phyloP scores from a whole-genome alignment of 805 yeast species.

The Candida nemodendra region DNA sequence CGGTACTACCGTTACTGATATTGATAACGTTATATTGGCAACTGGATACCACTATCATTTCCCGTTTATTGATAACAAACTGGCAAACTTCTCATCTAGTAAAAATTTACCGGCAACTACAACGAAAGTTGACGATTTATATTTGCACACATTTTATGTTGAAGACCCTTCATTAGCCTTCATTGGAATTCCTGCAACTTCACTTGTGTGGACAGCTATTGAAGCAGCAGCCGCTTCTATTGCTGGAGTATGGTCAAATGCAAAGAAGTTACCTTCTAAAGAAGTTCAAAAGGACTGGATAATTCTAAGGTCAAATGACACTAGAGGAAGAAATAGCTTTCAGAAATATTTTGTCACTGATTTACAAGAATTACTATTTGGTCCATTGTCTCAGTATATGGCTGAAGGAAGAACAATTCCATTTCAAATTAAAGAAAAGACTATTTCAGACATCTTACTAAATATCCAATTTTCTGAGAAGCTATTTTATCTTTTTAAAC shows the following conservation, averaged over 20 bases:
- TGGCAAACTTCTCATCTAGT: conserved; percentile 5
- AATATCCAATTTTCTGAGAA: conserved; percentile 3
- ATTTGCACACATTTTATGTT: not conserved
- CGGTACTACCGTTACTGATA: conserved; percentile 41
- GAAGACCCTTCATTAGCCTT: not conserved
- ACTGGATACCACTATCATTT: conserved; percentile 66
- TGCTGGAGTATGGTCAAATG: not conserved
- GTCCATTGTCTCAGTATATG: conserved; percentile 2
- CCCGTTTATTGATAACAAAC: conserved; percentile 40
- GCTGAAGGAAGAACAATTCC: conserved; percentile 4
- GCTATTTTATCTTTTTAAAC: conserved; percentile 3
- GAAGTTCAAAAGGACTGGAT: not conserved
- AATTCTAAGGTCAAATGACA: not conserved
- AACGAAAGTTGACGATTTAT: not conserved
- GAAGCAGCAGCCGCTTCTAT: not conserved
- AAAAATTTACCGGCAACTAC: not conserved
- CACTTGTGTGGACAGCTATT: not conserved
- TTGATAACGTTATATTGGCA: conserved; percentile 60
- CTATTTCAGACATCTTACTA: not conserved
- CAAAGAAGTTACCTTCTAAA: not conserved
- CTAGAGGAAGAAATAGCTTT: conserved; percentile 3
- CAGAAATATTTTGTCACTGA: conserved; percentile 4
- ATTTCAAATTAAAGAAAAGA: conserved; percentile 1
- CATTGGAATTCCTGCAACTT: not conserved
- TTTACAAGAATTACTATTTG: conserved; percentile 2